These are phyloP conservation scores for Plantago lanceolata DNA, from an alignment of 305 asterid genomes.

Conservation along the genomic window DNA sequence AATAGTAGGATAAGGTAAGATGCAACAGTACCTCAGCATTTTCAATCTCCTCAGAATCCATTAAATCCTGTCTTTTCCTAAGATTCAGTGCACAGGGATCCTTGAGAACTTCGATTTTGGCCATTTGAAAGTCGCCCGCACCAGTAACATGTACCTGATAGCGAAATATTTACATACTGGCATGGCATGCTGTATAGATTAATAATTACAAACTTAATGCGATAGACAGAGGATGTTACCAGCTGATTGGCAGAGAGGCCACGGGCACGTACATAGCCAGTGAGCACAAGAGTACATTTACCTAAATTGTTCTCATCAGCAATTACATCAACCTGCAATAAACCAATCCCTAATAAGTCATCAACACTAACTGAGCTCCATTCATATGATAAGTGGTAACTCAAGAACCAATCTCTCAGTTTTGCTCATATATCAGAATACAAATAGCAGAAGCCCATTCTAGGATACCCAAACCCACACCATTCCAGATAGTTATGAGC, in stretches of 20 bases:
- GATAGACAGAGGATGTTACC: slow-evolving; percentile 47
- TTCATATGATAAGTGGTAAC: neutral
- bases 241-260: slow-evolving; percentile 79
- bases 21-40: slow-evolving; percentile 43
- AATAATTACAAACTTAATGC: slow-evolving; percentile 13
- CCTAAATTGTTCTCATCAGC: slow-evolving; percentile 44
- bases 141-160: slow-evolving; percentile 92
- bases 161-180: slow-evolving; percentile 34
- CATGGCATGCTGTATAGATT: slow-evolving; percentile 27
- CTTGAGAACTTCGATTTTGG: slow-evolving; percentile 74
- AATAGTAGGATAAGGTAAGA: neutral
- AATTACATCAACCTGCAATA: slow-evolving; percentile 55
- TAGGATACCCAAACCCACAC: neutral
- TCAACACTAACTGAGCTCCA: neutral
- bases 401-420: slow-evolving; percentile 8
- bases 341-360: slow-evolving; percentile 20
- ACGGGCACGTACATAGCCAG: slow-evolving; percentile 77
- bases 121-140: slow-evolving; percentile 88
- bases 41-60: slow-evolving; percentile 65
- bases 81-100: slow-evolving; percentile 71
- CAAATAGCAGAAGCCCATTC: neutral
- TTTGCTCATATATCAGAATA: neutral
- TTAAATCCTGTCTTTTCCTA: slow-evolving; percentile 56
- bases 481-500: neutral
- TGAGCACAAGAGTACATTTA: slow-evolving; percentile 64